Evolutionary conservation across 441 rosid genomes (phyloP).

Genomic region (Adansonia grandidieri): DNA sequence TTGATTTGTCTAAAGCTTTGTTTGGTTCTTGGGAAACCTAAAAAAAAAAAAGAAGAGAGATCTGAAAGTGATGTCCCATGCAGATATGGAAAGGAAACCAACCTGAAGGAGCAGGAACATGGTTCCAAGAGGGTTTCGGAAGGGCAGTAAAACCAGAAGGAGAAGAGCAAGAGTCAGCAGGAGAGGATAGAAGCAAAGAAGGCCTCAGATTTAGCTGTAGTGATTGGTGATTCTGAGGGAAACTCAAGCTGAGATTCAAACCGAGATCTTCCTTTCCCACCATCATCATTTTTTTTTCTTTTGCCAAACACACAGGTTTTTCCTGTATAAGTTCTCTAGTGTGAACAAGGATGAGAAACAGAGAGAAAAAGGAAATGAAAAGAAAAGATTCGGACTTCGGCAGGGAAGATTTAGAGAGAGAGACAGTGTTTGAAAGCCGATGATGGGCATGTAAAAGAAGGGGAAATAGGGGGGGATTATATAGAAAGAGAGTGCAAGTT

Average conservation of each 20-base stretch:
- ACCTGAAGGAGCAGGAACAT: constrained; percentile 58
- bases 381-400: background rate
- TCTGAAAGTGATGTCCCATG: constrained; percentile 32
- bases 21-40: constrained; percentile 22
- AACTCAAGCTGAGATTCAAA: constrained; percentile 71
- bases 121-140: constrained; percentile 56
- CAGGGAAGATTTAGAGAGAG: background rate
- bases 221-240: constrained; percentile 48
- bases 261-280: constrained; percentile 75
- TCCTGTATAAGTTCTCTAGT: background rate
- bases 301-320: background rate
- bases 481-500: constrained; percentile 29
- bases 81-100: background rate
- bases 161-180: constrained; percentile 45
- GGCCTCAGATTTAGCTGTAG: constrained; percentile 56
- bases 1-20: background rate
- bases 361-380: background rate
- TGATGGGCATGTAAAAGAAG: background rate
- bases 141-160: constrained; percentile 36
- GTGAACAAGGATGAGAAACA: background rate
- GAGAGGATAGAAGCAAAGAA: constrained; percentile 34
- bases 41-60: constrained; percentile 21
- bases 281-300: constrained; percentile 40
- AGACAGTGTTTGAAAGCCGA: background rate
- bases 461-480: background rate